These are phyloP conservation scores for Cercophora sp. DNA, from an alignment of 495 filamentous ascomycete species.

Conservation along the genomic window DNA sequence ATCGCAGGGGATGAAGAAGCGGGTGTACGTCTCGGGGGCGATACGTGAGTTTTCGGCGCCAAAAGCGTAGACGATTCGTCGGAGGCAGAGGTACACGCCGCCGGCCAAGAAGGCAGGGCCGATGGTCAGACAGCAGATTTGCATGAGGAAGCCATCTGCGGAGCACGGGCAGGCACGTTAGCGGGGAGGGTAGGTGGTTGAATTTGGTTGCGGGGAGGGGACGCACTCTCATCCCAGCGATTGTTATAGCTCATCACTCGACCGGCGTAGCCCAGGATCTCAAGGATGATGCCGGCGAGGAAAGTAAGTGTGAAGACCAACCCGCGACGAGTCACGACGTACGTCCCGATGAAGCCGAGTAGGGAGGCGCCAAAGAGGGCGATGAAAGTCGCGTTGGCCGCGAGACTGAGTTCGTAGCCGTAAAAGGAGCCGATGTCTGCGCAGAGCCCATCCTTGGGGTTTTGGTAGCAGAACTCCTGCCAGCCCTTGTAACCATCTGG, in stretches of 20 bases:
- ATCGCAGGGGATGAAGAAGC: conserved; percentile 59
- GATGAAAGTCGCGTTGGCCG: conserved; percentile 40
- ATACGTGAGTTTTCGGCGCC: conserved; percentile 60
- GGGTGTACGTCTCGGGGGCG: conserved; percentile 49
- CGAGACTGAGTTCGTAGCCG: conserved; percentile 39
- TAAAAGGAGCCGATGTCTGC: conserved; percentile 33
- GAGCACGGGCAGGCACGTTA: no score
- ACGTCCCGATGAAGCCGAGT: conserved; percentile 39
- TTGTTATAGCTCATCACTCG: conserved; percentile 39
- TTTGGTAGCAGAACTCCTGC: conserved; percentile 5
- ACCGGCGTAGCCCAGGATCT: conserved; percentile 45
- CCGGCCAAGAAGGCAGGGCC: conserved; percentile 62
- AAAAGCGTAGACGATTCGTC: conserved; percentile 55
- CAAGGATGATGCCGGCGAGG: conserved; percentile 35
- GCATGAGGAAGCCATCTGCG: conserved; percentile 44
- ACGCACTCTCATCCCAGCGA: conserved; percentile 32
- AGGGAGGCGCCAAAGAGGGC: conserved; percentile 39
- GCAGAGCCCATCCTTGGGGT: conserved; percentile 15
- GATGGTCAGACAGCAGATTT: conserved; percentile 61
- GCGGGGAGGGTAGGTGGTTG: no score
- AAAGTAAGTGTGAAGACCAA: conserved; percentile 40
- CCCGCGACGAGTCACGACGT: conserved; percentile 31
- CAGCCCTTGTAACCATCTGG: conserved; percentile 10
- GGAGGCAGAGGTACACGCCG: conserved; percentile 60
- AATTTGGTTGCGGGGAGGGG: neutral